Evolutionary conservation across 345 rosid genomes (phyloP).

Genomic region (Salix dunnii): DNA sequence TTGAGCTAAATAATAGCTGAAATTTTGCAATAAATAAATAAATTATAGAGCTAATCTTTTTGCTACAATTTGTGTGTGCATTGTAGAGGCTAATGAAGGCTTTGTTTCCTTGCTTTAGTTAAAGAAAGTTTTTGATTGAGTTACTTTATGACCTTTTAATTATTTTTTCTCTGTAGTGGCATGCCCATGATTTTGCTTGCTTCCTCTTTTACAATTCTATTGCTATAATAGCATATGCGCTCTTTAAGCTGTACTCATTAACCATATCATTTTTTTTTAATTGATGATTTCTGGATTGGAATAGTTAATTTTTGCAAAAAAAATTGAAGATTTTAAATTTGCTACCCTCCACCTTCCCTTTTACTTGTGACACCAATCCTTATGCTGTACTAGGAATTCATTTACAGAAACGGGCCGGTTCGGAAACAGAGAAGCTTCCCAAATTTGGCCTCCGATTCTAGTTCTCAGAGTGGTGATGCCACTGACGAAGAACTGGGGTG

Average conservation of each 20-base stretch:
- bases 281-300: constrained; percentile 23
- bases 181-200: constrained; percentile 43
- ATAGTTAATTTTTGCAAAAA: neutral
- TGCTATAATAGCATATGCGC: constrained; percentile 38
- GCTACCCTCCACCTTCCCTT: neutral
- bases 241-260: constrained; percentile 10
- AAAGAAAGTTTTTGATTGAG: constrained; percentile 22
- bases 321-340: neutral
- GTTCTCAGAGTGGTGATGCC: constrained; percentile 39
- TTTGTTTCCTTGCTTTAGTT: constrained; percentile 33
- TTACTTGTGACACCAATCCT: constrained; percentile 14
- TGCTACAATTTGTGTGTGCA: neutral
- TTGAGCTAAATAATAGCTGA: neutral
- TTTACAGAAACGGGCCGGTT: constrained; percentile 56
- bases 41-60: neutral
- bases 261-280: neutral
- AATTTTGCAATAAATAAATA: neutral
- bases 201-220: constrained; percentile 28
- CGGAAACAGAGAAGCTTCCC: constrained; percentile 36
- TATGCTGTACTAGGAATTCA: constrained; percentile 25
- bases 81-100: constrained; percentile 10
- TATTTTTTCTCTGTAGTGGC: constrained; percentile 20
- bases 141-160: constrained; percentile 32
- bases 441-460: constrained; percentile 49
- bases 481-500: constrained; percentile 55